Evolutionary conservation across 2,329 filamentous ascomycete species (phyloP), one percentile per base, ranked within the genome.

Genomic region (Diaporthe citrichinensis): DNA sequence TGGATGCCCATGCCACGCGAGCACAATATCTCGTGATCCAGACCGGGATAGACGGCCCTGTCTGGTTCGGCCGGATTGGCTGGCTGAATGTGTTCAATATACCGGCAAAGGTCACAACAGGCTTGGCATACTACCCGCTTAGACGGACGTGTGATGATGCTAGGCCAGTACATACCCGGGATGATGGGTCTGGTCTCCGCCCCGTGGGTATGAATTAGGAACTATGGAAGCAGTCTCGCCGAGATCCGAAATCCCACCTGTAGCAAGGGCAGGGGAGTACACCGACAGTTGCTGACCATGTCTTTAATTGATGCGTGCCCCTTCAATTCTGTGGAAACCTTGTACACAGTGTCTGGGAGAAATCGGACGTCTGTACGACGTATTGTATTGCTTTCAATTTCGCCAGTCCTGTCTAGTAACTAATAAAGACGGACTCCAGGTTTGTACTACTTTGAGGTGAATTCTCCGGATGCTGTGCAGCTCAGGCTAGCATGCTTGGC

Each of bases 51-150:
- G 68, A 59, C 34, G 73, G 53, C n/a, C 46, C 34, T 46, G 34
- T 61, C 10, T 4, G 31, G 25, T 6, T 15, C n/a, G n/a, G 31
- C 34, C 41, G 62, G 62, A 74, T 74, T 74, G 73, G 73, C 44
- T 69, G 73, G 73, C 62, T 71, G 65, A 74, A 71, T 74, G 25
- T 55, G 20, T 15, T 36, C 65, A 74, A 74, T 71, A 74, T 74
- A 69, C 31, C 65, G 73, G 73, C 41, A 74, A 71, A 71, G 55
- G 49, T 28, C 53, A 55, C 34, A 23, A 12, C 25, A 1, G n/a
- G 34, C 62, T 74, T 71, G 41, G 73, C 65, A 44, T 34, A 12
- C 41, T 9, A 39, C 39, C 44, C 5, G 36, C 41, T 46, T 28
- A 28, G 46, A 69, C n/a, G 20, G 12, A 53, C 25, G 10, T 34